Percentiles rank a stretch among this genome's conserved stretches.
These are phyloP conservation scores for Gilbertella persicaria DNA, from an alignment of 371 early-diverging fungal genomes.

Conservation along the genomic window DNA sequence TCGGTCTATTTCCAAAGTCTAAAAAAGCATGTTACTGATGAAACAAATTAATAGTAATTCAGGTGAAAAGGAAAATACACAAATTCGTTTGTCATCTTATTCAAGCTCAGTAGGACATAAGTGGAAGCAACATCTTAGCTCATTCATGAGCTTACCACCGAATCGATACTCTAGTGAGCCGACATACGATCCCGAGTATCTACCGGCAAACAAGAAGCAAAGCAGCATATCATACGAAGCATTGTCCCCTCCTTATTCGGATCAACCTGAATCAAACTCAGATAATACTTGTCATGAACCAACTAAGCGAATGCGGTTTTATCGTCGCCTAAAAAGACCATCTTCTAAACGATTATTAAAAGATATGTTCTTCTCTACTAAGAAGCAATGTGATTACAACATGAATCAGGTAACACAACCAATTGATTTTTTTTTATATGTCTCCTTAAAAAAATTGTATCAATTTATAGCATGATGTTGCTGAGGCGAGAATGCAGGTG, in stretches of 20 bases:
- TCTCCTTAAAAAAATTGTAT: not conserved
- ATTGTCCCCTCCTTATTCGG: not conserved
- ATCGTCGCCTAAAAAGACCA: not conserved
- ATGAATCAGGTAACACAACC: not conserved
- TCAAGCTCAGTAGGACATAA: conserved; percentile 9
- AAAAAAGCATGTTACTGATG: no score
- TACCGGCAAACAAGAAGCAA: conserved; percentile 17
- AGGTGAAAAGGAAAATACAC: no score
- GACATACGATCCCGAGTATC: conserved; percentile 9
- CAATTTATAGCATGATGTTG: not conserved
- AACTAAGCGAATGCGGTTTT: no score
- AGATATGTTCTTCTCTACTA: not conserved
- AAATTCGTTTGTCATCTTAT: no score
- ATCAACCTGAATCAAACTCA: not conserved
- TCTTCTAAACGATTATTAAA: not conserved
- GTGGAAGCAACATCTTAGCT: conserved; percentile 14
- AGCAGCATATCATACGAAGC: not conserved
- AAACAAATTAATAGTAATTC: no score
- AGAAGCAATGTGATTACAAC: not conserved
- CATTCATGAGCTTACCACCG: conserved; percentile 15
- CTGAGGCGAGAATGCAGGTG: conserved; percentile 1
- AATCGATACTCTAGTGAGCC: conserved; percentile 11
- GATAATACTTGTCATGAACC: not conserved
- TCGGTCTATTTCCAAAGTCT: no score
- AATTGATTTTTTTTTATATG: not conserved